phyloP scores from a whole-genome alignment of 176 grass and related monocot species.

The Tillandsia fasciculata region DNA sequence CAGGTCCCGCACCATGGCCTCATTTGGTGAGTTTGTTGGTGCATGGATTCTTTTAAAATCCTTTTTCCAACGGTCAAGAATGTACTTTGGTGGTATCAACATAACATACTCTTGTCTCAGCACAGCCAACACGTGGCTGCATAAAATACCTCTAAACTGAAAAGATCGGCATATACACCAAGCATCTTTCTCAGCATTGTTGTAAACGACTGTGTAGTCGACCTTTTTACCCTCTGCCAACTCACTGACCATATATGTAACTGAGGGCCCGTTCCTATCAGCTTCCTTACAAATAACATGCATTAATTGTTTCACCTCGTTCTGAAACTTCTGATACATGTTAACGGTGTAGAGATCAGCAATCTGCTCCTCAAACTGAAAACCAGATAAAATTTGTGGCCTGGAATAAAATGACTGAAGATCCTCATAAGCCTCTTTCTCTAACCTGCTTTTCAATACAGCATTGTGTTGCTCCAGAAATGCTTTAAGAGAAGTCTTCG shows the following conservation, averaged over 20 bases:
- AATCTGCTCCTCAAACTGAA: constrained; percentile 83
- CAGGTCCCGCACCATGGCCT: constrained; percentile 21
- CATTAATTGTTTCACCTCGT: constrained; percentile 87
- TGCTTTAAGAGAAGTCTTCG: constrained; percentile 61
- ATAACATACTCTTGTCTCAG: constrained; percentile 73
- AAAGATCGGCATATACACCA: constrained; percentile 91
- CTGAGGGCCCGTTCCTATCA: constrained; percentile 44
- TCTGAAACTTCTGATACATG: constrained; percentile 83
- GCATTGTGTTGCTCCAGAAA: constrained; percentile 78
- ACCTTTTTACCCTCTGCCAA: constrained; percentile 73
- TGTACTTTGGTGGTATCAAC: constrained; percentile 66
- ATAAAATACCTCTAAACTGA: constrained; percentile 81
- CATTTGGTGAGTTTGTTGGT: constrained; percentile 16
- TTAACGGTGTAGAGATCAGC: constrained; percentile 70
- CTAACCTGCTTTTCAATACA: constrained; percentile 57
- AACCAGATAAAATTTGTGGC: constrained; percentile 60
- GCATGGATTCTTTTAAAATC: constrained; percentile 63
- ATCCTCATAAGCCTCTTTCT: constrained; percentile 88
- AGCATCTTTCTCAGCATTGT: constrained; percentile 71
- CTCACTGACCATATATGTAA: constrained; percentile 64
- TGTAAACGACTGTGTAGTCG: constrained; percentile 73
- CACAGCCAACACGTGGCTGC: constrained; percentile 80
- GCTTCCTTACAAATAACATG: constrained; percentile 70
- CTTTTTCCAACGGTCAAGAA: constrained; percentile 83
- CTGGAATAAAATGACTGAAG: constrained; percentile 78